Evolutionary conservation across 1,139 yeast species (phyloP).

Genomic region (Magnusiomyces ingens): DNA sequence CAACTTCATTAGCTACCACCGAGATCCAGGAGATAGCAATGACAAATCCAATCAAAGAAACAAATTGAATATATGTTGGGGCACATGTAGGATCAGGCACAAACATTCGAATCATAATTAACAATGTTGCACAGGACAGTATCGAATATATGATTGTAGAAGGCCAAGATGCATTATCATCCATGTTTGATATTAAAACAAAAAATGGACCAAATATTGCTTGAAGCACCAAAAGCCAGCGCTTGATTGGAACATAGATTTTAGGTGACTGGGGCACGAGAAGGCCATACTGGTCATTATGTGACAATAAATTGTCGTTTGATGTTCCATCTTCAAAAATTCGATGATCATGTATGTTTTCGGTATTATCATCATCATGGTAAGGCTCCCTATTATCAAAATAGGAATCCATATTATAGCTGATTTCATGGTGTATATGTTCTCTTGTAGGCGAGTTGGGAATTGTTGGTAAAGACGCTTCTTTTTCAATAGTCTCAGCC

Average conservation of each 20-base stretch:
- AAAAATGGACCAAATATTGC: conserved; percentile 16
- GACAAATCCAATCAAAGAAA: conserved; percentile 49
- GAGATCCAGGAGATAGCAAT: conserved; percentile 70
- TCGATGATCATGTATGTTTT: neutral
- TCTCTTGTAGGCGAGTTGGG: no score
- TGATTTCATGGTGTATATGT: neutral
- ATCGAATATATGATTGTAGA: neutral
- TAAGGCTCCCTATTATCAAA: neutral
- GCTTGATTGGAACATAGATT: conserved; percentile 9
- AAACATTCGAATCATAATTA: conserved; percentile 12
- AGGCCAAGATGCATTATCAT: neutral
- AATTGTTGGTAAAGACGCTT: conserved; percentile 3
- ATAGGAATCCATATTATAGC: neutral
- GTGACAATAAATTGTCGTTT: no score
- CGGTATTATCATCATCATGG: neutral
- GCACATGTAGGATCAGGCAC: conserved; percentile 14
- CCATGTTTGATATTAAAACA: conserved; percentile 11
- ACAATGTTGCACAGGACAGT: conserved; percentile 10
- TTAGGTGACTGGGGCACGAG: neutral
- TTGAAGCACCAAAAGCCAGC: conserved; percentile 13
- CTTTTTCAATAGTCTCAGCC: conserved; percentile 21
- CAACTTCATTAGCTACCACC: conserved; percentile 67
- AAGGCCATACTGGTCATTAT: neutral
- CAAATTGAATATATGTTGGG: conserved; percentile 14
- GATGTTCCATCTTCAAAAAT: no score